Base-by-base conservation (phyloP, 352 stramenopile species). In the Peronospora belbahrii region DNA sequence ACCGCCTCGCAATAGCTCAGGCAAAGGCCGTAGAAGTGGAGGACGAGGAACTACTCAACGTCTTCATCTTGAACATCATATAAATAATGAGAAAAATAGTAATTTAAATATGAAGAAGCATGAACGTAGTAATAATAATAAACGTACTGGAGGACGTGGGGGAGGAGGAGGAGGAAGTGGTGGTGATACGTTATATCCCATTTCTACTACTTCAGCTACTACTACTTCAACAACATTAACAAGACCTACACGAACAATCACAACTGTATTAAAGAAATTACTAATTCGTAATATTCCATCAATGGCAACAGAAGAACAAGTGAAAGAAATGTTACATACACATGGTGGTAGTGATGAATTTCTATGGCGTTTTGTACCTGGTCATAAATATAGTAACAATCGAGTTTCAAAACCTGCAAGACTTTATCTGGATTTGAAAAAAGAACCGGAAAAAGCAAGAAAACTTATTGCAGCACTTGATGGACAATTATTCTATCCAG, bases 341-440 rank as follows among this genome's bases (percentile, higher is more conserved):
- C 53, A 73, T 13, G 71, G 65, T 30, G 70, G 77, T 15, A 38
- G 45, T 5, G 38, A 51, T 14, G 59, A 77, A 13, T 50, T 59
- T 31, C 31, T 83, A 8, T 90, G 78, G 78, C 75, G 75, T 34
- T 87, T 85, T 23, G 73, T 86, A 23, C 42, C 57, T 13, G 75
- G 78, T 14, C 71, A 65, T 52, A 52, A 65, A 35, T 71, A 65
- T 37, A 56, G 62, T 14, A 81, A 71, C 45, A 86, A 90, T 31
- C 74, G 75, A 37, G 40, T 49, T 7, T 54, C 73, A 8, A 69
- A 40, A n/a, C 58, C 69, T 1, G 67, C 57, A n/a, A 64, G 78
- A 20, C 38, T 85, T 42, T 90, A 90, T 31, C 25, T 90, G 47
- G 78, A 90, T 46, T 66, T 86, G 49, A 86, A 85, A 55, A 80